A percentile compares a stretch with the other conserved stretches of the same genome.
phyloP scores from a whole-genome alignment of 345 rosid genomes.

The Citrus australasica region DNA sequence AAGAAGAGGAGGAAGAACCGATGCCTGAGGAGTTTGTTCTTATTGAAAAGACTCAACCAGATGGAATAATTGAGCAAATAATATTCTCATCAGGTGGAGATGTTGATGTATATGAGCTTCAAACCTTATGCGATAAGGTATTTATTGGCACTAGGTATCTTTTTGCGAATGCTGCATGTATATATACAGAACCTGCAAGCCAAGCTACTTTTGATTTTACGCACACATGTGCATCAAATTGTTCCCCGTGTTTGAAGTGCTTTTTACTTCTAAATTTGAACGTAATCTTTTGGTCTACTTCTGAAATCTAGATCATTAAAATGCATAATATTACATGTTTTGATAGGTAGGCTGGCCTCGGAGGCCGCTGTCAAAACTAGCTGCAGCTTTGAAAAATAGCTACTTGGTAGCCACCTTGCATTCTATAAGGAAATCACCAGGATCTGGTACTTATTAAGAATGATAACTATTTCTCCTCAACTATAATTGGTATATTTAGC shows the following conservation, averaged over 20 bases:
- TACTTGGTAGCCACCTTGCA: slow-evolving; percentile 93
- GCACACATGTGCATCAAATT: not conserved
- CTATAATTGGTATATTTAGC: slow-evolving; percentile 14
- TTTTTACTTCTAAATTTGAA: not conserved
- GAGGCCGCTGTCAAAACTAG: slow-evolving; percentile 81
- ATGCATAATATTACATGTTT: not conserved
- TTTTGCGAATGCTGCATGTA: not conserved
- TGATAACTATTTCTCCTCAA: not conserved
- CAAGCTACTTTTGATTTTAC: not conserved
- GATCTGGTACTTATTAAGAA: slow-evolving; percentile 48
- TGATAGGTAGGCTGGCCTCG: slow-evolving; percentile 94
- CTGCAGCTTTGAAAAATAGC: slow-evolving; percentile 89
- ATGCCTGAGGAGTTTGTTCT: slow-evolving; percentile 74
- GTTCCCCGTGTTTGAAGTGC: not conserved
- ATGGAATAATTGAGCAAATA: slow-evolving; percentile 75
- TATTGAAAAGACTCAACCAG: slow-evolving; percentile 53
- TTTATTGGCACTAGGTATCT: not conserved
- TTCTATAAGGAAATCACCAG: slow-evolving; percentile 53
- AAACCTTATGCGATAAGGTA: slow-evolving; percentile 90
- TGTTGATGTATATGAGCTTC: slow-evolving; percentile 88
- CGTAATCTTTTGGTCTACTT: not conserved
- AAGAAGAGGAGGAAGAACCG: slow-evolving; percentile 70
- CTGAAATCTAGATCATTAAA: not conserved
- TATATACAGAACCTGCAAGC: not conserved
- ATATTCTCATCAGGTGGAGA: slow-evolving; percentile 89